Conservation (phyloP, 768 basidiomycete species). For the Rhizopogon sp. region DNA sequence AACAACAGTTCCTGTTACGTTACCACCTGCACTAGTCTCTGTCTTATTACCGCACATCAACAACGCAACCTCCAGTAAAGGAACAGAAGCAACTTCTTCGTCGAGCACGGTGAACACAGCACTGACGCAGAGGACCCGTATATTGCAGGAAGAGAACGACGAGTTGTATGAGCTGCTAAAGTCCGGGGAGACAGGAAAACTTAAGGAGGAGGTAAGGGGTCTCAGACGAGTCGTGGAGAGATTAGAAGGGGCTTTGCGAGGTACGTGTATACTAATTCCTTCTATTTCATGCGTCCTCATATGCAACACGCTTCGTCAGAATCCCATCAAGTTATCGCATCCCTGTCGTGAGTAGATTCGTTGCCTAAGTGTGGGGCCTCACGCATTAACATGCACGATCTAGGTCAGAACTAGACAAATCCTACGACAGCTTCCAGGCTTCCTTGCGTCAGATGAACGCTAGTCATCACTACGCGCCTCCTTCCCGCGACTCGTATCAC, state of each 20-base stretch:
- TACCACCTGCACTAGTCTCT: constrained; percentile 68
- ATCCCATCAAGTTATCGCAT: constrained; percentile 67
- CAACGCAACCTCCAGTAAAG: constrained; percentile 28
- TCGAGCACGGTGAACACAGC: constrained; percentile 65
- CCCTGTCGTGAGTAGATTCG: constrained; percentile 58
- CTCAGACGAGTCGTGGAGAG: constrained; percentile 62
- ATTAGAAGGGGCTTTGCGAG: constrained; percentile 73
- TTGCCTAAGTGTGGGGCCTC: constrained; percentile 4
- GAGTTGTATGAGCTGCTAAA: constrained; percentile 76
- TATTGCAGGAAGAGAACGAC: constrained; percentile 84
- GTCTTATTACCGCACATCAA: constrained; percentile 65
- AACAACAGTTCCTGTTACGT: constrained; percentile 55
- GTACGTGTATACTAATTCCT: constrained; percentile 31
- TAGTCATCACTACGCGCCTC: constrained; percentile 33
- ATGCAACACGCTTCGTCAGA: constrained; percentile 38
- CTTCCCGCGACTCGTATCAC: constrained; percentile 43
- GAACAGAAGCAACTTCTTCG: constrained; percentile 27
- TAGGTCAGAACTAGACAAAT: constrained; percentile 75
- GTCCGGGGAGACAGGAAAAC: constrained; percentile 68
- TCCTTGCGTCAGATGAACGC: constrained; percentile 39
- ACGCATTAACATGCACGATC: constrained; percentile 9
- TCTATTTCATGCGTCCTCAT: constrained; percentile 1
- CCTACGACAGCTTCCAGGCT: constrained; percentile 56
- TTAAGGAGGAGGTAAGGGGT: constrained; percentile 78
- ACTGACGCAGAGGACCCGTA: constrained; percentile 64